A percentile compares a stretch with the other conserved stretches of the same genome.
Conservation (phyloP, 2,329 filamentous ascomycete genomes). For the Diaporthe citriasiana region DNA sequence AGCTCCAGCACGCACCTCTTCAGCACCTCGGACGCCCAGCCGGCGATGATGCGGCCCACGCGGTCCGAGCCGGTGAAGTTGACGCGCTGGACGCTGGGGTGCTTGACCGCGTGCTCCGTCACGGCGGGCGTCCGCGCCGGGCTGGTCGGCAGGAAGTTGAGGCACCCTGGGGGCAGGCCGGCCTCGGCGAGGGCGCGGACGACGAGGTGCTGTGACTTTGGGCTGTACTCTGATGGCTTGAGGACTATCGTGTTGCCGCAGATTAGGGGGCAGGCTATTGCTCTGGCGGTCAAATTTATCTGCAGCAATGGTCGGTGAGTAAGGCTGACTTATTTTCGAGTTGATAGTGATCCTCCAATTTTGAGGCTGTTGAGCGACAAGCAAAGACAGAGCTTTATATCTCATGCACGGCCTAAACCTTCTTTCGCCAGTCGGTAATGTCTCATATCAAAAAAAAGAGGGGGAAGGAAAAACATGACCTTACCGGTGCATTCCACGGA, state of each 20-base stretch:
- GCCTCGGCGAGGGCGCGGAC: conserved; percentile 71
- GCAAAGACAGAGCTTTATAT: too few relatives aligned
- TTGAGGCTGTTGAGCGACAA: too few relatives aligned
- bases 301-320: conserved; percentile 30
- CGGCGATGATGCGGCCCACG: conserved; percentile 75
- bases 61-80: conserved; percentile 79
- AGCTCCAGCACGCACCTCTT: conserved; percentile 79
- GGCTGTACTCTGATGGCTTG: conserved; percentile 73
- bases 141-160: conserved; percentile 74
- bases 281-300: conserved; percentile 47
- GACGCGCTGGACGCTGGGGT: conserved; percentile 74
- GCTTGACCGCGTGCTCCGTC: conserved; percentile 72
- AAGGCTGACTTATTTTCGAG: too few relatives aligned
- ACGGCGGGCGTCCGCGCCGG: conserved; percentile 70
- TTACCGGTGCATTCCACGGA: conserved; percentile 69
- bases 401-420: too few relatives aligned
- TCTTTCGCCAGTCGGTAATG: too few relatives aligned
- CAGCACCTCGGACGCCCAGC: conserved; percentile 72
- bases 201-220: conserved; percentile 69
- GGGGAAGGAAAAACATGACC: neutral
- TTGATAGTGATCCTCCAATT: too few relatives aligned
- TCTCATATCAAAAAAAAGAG: too few relatives aligned
- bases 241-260: conserved; percentile 73
- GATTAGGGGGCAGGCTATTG: conserved; percentile 65
- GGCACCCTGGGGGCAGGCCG: conserved; percentile 74